Base-by-base conservation (phyloP, 2,329 filamentous ascomycete genomes). In the Sphaerostilbella broomeana region DNA sequence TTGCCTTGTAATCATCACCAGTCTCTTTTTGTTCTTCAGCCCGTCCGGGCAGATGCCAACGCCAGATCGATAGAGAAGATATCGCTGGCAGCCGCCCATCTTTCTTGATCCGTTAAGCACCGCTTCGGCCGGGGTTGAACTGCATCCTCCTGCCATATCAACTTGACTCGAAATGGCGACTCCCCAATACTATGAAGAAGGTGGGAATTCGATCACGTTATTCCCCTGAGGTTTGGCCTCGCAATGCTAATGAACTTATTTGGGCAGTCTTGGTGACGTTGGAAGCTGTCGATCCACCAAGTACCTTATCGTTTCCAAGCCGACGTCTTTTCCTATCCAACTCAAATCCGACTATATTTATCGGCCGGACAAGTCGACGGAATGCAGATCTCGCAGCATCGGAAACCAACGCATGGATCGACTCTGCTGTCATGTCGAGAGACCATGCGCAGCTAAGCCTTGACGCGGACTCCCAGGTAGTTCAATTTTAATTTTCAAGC, bases 401-500 rank as follows among this genome's bases (percentile, higher is more conserved):
- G 25, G 46, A 50, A 5, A 58, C 72, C 48, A 87, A 86, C 57
- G 76, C 69, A 12, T 85, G 70, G 69, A 82, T 86, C 43, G 75
- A 85, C 47, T 82, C 76, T 41, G 76, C 81, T 0, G 81, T 86
- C 24, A 81, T 87, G 68, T 86, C 81, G 17, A 70, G 83, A 30
- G 57, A 75, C 9, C 83, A 87, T 59, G 84, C 82, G 12, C 60
- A 72, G 29, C 52, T 81, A 4, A 48, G 53, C 12, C 63, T 71
- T 4, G 61, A 72, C 34, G 50, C 65, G 8, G 55, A 66, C 2
- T 51, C 56, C 6, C 64, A 69, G 56, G 75, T 75, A 59, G 42
- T 61, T 32, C 38, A 5, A 9, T 22, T 12, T 22, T 10, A 28
- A n/a, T n/a, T n/a, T n/a, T n/a, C n/a, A n/a, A n/a, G n/a, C n/a